Evolutionary conservation across 2,329 filamentous ascomycete species (phyloP).

Genomic region (Ceratocystis harringtonii): DNA sequence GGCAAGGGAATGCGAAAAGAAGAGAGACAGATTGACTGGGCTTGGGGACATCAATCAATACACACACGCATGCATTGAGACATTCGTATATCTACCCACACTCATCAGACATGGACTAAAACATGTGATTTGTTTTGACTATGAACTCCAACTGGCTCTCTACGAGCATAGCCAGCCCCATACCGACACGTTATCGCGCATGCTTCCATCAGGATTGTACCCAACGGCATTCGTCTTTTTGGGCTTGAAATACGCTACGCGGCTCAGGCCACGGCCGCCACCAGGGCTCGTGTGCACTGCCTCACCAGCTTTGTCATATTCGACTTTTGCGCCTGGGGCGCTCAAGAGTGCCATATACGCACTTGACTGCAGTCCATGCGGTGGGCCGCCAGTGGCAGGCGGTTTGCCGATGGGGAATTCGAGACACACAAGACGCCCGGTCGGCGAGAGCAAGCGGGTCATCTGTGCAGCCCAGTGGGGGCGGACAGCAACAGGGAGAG

Average conservation of each 20-base stretch:
- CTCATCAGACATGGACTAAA: neutral
- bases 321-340: constrained; percentile 50
- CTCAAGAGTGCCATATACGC: constrained; percentile 59
- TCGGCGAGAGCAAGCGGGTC: constrained; percentile 33
- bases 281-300: neutral
- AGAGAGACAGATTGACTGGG: neutral
- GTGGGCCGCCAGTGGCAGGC: constrained; percentile 50
- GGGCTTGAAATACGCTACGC: constrained; percentile 29
- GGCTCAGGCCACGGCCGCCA: constrained; percentile 3
- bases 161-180: constrained; percentile 27
- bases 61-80: neutral
- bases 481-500: constrained; percentile 39
- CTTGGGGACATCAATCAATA: neutral
- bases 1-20: neutral
- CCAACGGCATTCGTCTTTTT: constrained; percentile 35
- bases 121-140: too few relatives aligned
- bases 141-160: too few relatives aligned
- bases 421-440: constrained; percentile 45
- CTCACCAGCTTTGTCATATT: constrained; percentile 36
- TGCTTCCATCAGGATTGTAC: constrained; percentile 30
- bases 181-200: constrained; percentile 39
- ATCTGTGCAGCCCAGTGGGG: constrained; percentile 40
- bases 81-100: neutral
- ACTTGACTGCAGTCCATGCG: constrained; percentile 52
- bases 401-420: constrained; percentile 67